Evolutionary conservation across 164 flowering plant species (phyloP), one percentile per base, ranked within the genome.

Genomic region (Nymphaea thermarum): DNA sequence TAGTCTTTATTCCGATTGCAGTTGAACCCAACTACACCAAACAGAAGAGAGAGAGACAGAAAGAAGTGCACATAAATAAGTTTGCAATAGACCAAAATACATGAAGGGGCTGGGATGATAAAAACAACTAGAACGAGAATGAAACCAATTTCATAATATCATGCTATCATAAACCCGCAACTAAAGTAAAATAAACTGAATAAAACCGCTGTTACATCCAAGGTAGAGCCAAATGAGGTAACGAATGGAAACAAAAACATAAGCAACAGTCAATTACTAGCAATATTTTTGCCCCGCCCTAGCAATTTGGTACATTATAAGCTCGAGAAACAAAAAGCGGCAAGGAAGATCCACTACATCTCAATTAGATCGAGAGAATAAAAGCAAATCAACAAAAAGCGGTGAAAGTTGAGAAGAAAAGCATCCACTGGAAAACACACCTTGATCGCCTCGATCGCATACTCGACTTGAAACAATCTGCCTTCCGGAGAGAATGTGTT

Each of bases 401-500:
- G 41, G 5, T 55, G 16, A 16, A 6, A 61, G 16, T 4, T 4
- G 4, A 61, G 15, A 3, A 5, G 64, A 47, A 47, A 47, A 7
- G 4, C 2, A 47, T 47, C 55, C 11, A 36, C 16, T 8, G 16
- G 6, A 17, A 11, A 61, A 6, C 36, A 66, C 70, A 93, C 98
- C 96, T 93, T 93, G 77, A 93, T 93, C 53, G 98, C 98, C 68
- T 93, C 98, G 68, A 93, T 93, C 2, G 98, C 98, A 72, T 93
- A 93, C 74, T 93, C 98, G 53, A 93, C 98, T 77, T 91, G 97
- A 81, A 91, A 91, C 81, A 93, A 77, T 63, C 97, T 68, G 0
- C 98, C 98, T 82, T 93, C 98, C 0, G 98, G 98, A 5, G 98
- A 93, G 81, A 93, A 93, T 47, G 98, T 93, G 77, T 93, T 93